Base-by-base conservation (phyloP, 2,329 filamentous ascomycete genomes). In the Xylariomycetidae sp. region DNA sequence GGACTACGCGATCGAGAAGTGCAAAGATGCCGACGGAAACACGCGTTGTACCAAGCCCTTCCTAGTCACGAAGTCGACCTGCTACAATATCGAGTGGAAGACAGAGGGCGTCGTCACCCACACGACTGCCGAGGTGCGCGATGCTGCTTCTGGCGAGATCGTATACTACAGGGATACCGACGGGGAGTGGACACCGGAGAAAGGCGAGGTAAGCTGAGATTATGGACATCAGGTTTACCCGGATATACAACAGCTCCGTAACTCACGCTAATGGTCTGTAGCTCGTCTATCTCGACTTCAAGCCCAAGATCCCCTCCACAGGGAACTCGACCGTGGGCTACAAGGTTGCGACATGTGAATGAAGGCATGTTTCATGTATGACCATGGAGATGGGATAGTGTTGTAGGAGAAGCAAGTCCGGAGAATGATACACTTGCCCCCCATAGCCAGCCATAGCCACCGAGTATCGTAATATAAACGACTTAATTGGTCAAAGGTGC, bases 91-190 rank as follows among this genome's bases (percentile, higher is more conserved):
- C 13, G 49, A 58, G 27, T 66, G 63, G 63, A 45, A 38, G n/a
- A 66, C 63, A 11, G 57, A 61, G 8, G 59, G 64, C 13, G 37
- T 51, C 2, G 30, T 69, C 8, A 61, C 57, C 10, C 65, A 69
- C 36, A 52, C 48, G 15, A 52, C 45, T 13, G 49, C 46, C 29
- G 45, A 52, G 42, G 43, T 48, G 16, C 47, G 50, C 14, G 44
- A 51, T 28, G 41, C 59, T 6, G 62, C 53, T 2, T 55, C 56
- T 27, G 50, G 46, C 29, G 62, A 68, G 46, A 38, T 68, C 11
- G 64, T 68, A 5, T 68, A 54, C 42, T 68, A 67, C 39, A 51
- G 64, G 11, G 64, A 69, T 39, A 67, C 64, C 14, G 51, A 68
- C 47, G 65, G 64, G 14, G 51, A 66, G 22, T 69, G 66, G 65